Evolutionary conservation across 345 rosid genomes (phyloP).

Genomic region (Ricinus communis): DNA sequence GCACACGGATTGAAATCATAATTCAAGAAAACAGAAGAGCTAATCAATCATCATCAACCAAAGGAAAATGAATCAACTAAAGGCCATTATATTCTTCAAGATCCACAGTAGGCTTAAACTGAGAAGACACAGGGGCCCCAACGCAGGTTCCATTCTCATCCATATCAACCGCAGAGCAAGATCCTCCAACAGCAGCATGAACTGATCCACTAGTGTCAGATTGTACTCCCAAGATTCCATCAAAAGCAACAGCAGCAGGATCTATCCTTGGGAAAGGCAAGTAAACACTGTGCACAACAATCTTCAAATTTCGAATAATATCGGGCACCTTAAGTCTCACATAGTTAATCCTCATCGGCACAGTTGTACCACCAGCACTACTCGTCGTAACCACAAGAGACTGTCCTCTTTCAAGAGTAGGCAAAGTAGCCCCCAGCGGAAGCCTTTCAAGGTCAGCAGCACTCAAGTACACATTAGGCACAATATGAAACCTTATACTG

Average conservation of each 20-base stretch:
- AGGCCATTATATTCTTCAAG: conserved; percentile 45
- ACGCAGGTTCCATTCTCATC: conserved; percentile 25
- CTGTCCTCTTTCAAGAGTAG: conserved; percentile 37
- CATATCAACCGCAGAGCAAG: conserved; percentile 20
- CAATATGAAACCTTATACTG: conserved; percentile 54
- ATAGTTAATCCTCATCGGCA: conserved; percentile 51
- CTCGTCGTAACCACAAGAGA: conserved; percentile 35
- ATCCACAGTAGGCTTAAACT: conserved; percentile 31
- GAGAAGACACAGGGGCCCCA: conserved; percentile 9
- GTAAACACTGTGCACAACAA: conserved; percentile 51
- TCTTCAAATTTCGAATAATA: conserved; percentile 47
- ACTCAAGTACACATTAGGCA: conserved; percentile 48
- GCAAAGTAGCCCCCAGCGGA: conserved; percentile 34
- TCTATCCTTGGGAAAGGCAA: conserved; percentile 53
- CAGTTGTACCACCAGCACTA: conserved; percentile 4
- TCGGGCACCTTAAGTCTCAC: conserved; percentile 54
- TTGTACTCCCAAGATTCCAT: conserved; percentile 21
- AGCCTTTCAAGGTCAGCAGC: conserved; percentile 45
- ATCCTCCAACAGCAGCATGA: conserved; percentile 11
- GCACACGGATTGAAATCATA: not conserved
- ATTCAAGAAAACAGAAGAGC: not conserved
- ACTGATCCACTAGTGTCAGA: conserved; percentile 9
- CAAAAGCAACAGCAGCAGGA: conserved; percentile 26
- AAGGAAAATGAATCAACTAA: not conserved
- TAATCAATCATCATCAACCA: not conserved